Percentiles rank a stretch among this genome's conserved stretches.
These are phyloP conservation scores for Exophiala lecanii-corni DNA, from an alignment of 2,329 filamentous ascomycete species.

Conservation along the genomic window DNA sequence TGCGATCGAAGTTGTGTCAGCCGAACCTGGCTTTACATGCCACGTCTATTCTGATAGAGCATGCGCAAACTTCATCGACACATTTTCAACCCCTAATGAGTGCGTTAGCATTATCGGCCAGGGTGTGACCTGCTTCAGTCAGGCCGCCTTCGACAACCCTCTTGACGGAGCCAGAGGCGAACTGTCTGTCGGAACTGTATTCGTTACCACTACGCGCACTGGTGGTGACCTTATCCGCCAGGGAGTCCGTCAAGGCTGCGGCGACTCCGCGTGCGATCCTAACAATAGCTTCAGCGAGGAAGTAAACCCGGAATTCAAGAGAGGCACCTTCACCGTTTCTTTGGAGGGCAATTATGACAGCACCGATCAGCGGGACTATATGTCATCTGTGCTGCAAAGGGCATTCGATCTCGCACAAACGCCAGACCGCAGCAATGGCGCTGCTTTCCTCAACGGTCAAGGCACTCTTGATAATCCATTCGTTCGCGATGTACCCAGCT, in stretches of 20 bases:
- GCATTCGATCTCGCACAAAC: neutral
- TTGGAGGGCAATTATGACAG: neutral
- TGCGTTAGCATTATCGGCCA: neutral
- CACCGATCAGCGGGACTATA: slow-evolving; percentile 2
- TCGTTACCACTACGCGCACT: neutral
- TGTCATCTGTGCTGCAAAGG: neutral
- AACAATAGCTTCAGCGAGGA: neutral
- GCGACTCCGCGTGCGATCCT: neutral
- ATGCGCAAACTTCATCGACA: slow-evolving; percentile 1
- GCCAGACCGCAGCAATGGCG: neutral
- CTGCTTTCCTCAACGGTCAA: neutral
- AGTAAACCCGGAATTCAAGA: neutral
- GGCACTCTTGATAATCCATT: neutral
- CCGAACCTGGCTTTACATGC: neutral
- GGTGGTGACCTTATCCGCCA: neutral
- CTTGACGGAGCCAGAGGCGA: neutral
- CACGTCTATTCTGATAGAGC: slow-evolving; percentile 1
- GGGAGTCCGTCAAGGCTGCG: neutral
- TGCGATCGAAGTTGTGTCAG: neutral
- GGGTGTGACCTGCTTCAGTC: slow-evolving; percentile 1
- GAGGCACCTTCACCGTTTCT: neutral
- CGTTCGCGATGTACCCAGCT: neutral
- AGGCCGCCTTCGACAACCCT: slow-evolving; percentile 1
- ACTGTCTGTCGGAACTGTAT: neutral
- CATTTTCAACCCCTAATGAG: neutral